Evolutionary conservation across 495 filamentous ascomycete species (phyloP).

Genomic region (Xylaria telfairii): DNA sequence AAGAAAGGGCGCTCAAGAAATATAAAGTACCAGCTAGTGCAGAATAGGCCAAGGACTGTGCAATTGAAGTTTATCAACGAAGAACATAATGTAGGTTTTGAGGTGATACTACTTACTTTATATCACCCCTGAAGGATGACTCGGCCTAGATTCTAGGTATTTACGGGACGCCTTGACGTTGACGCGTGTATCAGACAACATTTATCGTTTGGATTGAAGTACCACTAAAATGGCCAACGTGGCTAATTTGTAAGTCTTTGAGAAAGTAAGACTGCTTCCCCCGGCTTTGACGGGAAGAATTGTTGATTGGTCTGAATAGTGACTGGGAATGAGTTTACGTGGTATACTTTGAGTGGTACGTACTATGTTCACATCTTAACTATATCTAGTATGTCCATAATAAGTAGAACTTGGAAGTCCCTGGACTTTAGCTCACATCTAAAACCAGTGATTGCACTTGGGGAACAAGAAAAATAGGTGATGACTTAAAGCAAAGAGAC

Average conservation of each 20-base stretch:
- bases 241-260: background rate
- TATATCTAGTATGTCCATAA: background rate
- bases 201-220: background rate
- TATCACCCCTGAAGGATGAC: background rate
- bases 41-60: too few species aligned
- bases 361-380: background rate
- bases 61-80: too few species aligned
- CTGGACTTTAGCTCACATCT: background rate
- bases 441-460: background rate
- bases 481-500: background rate
- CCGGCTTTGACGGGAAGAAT: background rate
- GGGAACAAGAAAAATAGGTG: background rate
- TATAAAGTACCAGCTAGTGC: too few species aligned
- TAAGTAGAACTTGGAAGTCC: too few species aligned
- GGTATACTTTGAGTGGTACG: background rate
- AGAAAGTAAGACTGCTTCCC: background rate
- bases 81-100: too few species aligned
- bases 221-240: background rate
- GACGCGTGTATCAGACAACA: background rate
- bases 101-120: too few species aligned
- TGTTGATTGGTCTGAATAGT: background rate
- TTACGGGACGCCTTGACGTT: background rate
- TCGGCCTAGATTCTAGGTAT: background rate
- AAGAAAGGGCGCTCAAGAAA: too few species aligned
- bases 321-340: background rate